Evolutionary conservation across 2,329 filamentous ascomycete species (phyloP), one percentile per base, ranked within the genome.

Genomic region (Bimuria novae-zelandiae): DNA sequence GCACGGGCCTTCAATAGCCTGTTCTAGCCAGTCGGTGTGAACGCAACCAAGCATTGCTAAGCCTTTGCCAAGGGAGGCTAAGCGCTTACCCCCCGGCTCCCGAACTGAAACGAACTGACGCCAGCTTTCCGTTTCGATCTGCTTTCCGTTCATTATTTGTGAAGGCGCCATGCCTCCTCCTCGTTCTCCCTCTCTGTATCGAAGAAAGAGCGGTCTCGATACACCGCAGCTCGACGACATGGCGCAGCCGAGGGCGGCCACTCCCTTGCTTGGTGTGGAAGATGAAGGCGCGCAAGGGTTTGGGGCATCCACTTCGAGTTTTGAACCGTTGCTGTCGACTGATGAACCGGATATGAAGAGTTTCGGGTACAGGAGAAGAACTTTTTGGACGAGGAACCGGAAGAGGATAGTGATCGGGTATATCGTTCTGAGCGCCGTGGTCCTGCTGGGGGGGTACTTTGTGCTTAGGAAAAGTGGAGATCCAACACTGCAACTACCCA

Each of bases 21-120:
- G 29, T 23, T 33, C 29, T 14, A 23, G 30, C 12, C 40, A 27
- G 11, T 4, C 23, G 19, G n/a, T 11, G 25, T 11, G n/a, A 29
- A 22, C 42, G 17, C 21, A 46, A 36, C 8, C 33, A 47, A 47
- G 44, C 44, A 23, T 45, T 47, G 21, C 14, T 25, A 47, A 47
- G 44, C 44, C 23, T 33, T 47, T 29, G 32, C 44, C 22, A 37
- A 47, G 44, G 33, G 8, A 29, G 22, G 39, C 33, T 12, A 29
- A 47, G 33, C 33, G 33, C 22, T 47, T 17, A 29, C 32, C 14
- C 6, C 19, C 22, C 33, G 19, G 33, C 17, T n/a, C 23, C 23
- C 10, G 22, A 47, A 11, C 16, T 47, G 44, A 37, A 29, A 45
- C 29, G 16, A 8, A n/a, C n/a, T n/a, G n/a, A n/a, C n/a, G n/a